phyloP scores from a whole-genome alignment of 2,329 filamentous ascomycete species.

The Alternaria hordeiaustralica region DNA sequence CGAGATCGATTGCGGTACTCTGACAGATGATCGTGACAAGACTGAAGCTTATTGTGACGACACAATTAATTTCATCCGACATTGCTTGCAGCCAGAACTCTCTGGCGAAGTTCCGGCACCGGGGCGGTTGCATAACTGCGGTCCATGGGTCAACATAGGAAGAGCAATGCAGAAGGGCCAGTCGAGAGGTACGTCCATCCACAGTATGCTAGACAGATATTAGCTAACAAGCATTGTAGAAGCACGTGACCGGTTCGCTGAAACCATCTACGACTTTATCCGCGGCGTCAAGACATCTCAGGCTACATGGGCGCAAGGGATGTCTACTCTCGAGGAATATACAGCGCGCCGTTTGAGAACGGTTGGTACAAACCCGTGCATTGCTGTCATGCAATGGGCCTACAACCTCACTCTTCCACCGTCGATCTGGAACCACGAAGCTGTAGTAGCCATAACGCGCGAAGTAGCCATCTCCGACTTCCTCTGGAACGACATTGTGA shows the following conservation, averaged over 20 bases:
- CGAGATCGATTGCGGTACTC: conserved; percentile 15
- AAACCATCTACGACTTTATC: conserved; percentile 13
- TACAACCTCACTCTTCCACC: conserved; percentile 7
- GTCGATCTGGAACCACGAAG: conserved; percentile 12
- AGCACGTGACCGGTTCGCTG: conserved; percentile 13
- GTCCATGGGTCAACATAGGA: conserved; percentile 14
- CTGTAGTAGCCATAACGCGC: conserved; percentile 4
- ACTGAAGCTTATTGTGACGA: conserved; percentile 17
- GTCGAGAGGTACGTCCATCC: conserved; percentile 5
- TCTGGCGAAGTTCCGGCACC: conserved; percentile 6
- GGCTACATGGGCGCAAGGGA: conserved; percentile 9
- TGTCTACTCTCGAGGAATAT: conserved; percentile 12
- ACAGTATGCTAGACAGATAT: background rate
- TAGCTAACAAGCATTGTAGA: background rate
- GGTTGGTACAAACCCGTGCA: conserved; percentile 10
- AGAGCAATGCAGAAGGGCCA: conserved; percentile 13
- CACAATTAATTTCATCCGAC: conserved; percentile 9
- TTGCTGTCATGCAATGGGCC: conserved; percentile 13
- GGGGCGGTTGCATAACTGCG: conserved; percentile 14
- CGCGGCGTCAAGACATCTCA: conserved; percentile 9
- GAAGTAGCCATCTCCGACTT: conserved; percentile 14
- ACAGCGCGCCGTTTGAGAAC: conserved; percentile 10
- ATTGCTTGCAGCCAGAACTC: conserved; percentile 14
- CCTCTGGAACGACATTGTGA: conserved; percentile 18
- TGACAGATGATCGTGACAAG: conserved; percentile 13